Evolutionary conservation across 1,284 basidiomycete genomes (phyloP).

Genomic region (Austroboletus rostrupii): DNA sequence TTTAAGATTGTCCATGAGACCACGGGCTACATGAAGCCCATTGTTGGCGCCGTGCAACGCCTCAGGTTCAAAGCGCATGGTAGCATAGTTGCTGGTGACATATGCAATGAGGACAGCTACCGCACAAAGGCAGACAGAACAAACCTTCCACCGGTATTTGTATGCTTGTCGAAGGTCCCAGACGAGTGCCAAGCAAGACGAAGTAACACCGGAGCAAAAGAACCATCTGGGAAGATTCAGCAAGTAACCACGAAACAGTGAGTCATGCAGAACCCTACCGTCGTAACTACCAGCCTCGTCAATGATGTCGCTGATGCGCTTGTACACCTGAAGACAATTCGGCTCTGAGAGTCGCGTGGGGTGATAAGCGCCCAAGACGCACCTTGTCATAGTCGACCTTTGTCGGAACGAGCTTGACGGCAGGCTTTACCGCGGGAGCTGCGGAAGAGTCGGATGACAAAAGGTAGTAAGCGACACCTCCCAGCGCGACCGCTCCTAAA

Average conservation of each 20-base stretch:
- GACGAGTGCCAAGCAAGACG: conserved; percentile 93
- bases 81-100: conserved; percentile 78
- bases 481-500: conserved; percentile 48
- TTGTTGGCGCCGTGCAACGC: conserved; percentile 84
- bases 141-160: conserved; percentile 83
- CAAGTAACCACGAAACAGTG: no score
- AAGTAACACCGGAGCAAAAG: conserved; percentile 86
- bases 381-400: conserved; percentile 88
- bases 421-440: conserved; percentile 53
- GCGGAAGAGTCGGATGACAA: conserved; percentile 48
- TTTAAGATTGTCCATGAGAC: conserved; percentile 86
- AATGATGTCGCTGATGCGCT: conserved; percentile 72
- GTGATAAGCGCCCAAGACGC: conserved; percentile 2
- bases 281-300: conserved; percentile 78
- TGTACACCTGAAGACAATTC: conserved; percentile 65
- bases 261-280: conserved; percentile 44
- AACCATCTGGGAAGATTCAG: conserved; percentile 62
- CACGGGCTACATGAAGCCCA: conserved; percentile 81
- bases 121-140: conserved; percentile 13
- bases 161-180: conserved; percentile 88
- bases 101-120: conserved; percentile 1
- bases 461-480: conserved; percentile 53
- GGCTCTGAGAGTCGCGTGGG: neutral
- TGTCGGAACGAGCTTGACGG: conserved; percentile 60
- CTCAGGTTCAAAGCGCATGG: conserved; percentile 91